phyloP scores from a whole-genome alignment of 371 early-diverging fungal species.

The Saksenaea oblongispora region DNA sequence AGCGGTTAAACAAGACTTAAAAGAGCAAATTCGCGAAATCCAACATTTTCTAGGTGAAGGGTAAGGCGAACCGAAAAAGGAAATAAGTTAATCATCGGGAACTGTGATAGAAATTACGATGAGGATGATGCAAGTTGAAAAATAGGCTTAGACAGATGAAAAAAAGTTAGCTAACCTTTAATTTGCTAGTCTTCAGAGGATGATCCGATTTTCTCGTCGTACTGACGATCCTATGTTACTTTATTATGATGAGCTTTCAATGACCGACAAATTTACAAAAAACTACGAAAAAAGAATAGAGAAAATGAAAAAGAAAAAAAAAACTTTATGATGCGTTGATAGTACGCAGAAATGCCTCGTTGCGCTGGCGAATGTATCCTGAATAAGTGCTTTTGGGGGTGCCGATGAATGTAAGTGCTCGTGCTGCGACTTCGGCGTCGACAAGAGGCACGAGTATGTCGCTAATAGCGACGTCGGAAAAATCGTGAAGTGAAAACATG shows the following conservation, averaged over 20 bases:
- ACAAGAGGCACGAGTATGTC: conserved; percentile 10
- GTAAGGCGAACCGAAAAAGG: neutral
- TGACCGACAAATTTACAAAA: neutral
- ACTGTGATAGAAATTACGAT: neutral
- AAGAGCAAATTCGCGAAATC: neutral
- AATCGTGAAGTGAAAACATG: conserved; percentile 43
- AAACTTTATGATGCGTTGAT: neutral
- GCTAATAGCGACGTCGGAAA: conserved; percentile 10
- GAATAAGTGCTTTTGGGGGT: conserved; percentile 15
- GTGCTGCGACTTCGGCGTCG: conserved; percentile 13
- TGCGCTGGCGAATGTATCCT: conserved; percentile 3
- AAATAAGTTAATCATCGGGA: neutral
- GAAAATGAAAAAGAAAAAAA: neutral
- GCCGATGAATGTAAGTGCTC: conserved; percentile 10
- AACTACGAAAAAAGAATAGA: neutral
- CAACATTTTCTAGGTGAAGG: neutral
- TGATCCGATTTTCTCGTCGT: conserved; percentile 1
- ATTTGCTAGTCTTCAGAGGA: conserved; percentile 1
- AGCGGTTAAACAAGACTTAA: neutral
- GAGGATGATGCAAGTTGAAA: conserved; percentile 1
- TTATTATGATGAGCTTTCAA: no score
- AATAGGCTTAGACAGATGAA: neutral
- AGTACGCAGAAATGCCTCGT: neutral
- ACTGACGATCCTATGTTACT: neutral
- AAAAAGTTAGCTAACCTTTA: neutral